phyloP scores from a whole-genome alignment of 495 filamentous ascomycete species.

The Penicillium antarcticum region DNA sequence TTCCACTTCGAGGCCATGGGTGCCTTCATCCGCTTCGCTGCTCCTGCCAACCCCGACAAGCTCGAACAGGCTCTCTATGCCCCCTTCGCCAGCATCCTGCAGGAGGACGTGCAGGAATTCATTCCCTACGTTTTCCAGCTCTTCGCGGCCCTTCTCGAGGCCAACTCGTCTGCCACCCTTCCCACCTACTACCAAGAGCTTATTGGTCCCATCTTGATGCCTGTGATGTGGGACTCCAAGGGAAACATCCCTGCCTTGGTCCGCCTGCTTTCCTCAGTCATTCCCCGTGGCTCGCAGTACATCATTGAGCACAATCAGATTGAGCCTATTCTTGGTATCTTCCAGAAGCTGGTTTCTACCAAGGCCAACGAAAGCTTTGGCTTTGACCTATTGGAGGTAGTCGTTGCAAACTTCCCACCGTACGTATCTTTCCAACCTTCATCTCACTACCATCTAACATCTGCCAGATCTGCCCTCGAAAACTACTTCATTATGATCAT shows the following conservation, averaged over 20 bases:
- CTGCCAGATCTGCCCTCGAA: constrained; percentile 56
- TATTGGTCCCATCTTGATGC: constrained; percentile 69
- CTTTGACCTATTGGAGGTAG: constrained; percentile 84
- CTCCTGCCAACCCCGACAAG: constrained; percentile 62
- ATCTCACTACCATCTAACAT: constrained; percentile 7
- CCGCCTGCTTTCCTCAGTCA: constrained; percentile 77
- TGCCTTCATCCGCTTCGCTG: constrained; percentile 83
- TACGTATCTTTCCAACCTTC: constrained; percentile 22
- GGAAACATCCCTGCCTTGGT: constrained; percentile 92
- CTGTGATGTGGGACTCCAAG: constrained; percentile 78
- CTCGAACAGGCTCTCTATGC: constrained; percentile 74
- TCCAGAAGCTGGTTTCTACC: constrained; percentile 76
- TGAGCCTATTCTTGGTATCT: constrained; percentile 80
- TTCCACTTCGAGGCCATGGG: constrained; percentile 95
- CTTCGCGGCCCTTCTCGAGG: constrained; percentile 82
- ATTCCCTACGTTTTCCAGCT: constrained; percentile 96
- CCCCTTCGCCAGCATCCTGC: constrained; percentile 72
- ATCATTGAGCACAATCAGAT: constrained; percentile 75
- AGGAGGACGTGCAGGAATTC: constrained; percentile 89
- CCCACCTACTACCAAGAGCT: constrained; percentile 74
- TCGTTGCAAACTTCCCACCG: constrained; percentile 67
- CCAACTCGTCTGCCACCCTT: constrained; percentile 68
- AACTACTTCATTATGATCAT: constrained; percentile 78
- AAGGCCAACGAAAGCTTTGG: constrained; percentile 76
- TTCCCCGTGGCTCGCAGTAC: constrained; percentile 66